Evolutionary conservation across 139 green algal genomes (phyloP).

Genomic region (Desmodesmus armatus): DNA sequence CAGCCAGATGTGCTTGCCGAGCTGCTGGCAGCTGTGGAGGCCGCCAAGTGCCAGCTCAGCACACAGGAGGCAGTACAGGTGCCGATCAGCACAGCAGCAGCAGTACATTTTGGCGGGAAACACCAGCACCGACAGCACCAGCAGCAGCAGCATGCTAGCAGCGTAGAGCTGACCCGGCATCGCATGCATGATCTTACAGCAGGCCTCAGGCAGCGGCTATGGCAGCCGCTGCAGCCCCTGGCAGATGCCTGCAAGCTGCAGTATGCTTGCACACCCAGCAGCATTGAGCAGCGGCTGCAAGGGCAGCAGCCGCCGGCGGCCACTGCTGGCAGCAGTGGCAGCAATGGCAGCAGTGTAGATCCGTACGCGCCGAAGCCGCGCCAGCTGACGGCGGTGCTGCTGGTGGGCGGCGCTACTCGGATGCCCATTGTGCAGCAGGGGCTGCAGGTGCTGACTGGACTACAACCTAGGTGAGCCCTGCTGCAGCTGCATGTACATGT

Average conservation of each 20-base stretch:
- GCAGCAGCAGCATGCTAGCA: constrained; percentile 23
- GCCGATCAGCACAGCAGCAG: background rate
- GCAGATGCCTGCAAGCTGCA: constrained; percentile 30
- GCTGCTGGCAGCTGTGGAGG: constrained; percentile 50
- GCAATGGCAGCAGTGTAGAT: constrained; percentile 14
- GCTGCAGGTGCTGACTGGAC: constrained; percentile 63
- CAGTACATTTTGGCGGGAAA: background rate
- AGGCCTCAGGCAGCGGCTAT: constrained; percentile 59
- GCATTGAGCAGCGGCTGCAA: constrained; percentile 33
- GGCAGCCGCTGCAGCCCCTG: constrained; percentile 53
- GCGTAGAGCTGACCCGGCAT: constrained; percentile 31
- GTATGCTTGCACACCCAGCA: background rate
- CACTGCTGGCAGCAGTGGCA: constrained; percentile 35
- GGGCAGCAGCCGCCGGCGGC: constrained; percentile 21
- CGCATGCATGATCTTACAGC: constrained; percentile 43
- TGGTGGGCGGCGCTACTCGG: constrained; percentile 80
- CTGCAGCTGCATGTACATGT: no score
- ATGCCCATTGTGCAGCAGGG: constrained; percentile 69
- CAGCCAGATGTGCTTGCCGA: background rate
- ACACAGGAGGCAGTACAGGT: background rate
- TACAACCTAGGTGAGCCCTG: constrained; percentile 55
- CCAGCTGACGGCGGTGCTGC: constrained; percentile 69
- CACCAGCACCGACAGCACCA: background rate
- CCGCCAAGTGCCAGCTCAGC: constrained; percentile 56
- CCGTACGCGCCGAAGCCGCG: constrained; percentile 70